Evolutionary conservation across 1,139 yeast species (phyloP), one percentile per base, ranked within the genome.

Genomic region (Taphrina communis): DNA sequence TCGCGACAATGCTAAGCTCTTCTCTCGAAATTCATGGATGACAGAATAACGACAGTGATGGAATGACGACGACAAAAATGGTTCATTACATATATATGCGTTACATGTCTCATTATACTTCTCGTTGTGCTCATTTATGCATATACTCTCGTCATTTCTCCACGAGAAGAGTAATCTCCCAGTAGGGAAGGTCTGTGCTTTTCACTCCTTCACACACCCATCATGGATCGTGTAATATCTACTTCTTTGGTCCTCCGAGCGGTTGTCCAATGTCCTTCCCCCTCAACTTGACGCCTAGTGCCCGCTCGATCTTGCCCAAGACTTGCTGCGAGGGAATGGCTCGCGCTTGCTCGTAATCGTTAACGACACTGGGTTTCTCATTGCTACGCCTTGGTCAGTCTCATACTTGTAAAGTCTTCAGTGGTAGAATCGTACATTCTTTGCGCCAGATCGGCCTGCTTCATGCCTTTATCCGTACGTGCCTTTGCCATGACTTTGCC

Each of bases 211-310:
- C 31, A 25, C 2, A 25, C 31, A 25, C 31, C 31, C 31, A 25
- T 25, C 31, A 25, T 1, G 31, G 31, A 25, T 25, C 31, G 31
- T 25, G 31, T 25, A 1, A n/a, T 9, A 8, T 75, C 74, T 81
- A 83, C 80, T 83, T 83, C 83, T 89, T 88, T 80, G 88, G 87
- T 67, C 86, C 88, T 74, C 88, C 88, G 74, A 94, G 84, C 56
- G 99, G 97, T 76, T 88, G 87, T 72, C 99, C 99, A 75, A 94
- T 90, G 80, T 88, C 89, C 83, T 93, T 92, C 76, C 99, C 99
- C 82, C 99, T 87, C 78, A 94, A 86, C 82, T 92, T 94, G 74
- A 94, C 89, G 74, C 98, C 98, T 76, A 94, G 83, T 58, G 89
- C 97, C 79, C 97, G 86, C 82, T 94, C 99, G 80, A 95, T 82